Evolutionary conservation across 2,329 filamentous ascomycete species (phyloP), one percentile per base, ranked within the genome.

Genomic region (Colletotrichum sp.): DNA sequence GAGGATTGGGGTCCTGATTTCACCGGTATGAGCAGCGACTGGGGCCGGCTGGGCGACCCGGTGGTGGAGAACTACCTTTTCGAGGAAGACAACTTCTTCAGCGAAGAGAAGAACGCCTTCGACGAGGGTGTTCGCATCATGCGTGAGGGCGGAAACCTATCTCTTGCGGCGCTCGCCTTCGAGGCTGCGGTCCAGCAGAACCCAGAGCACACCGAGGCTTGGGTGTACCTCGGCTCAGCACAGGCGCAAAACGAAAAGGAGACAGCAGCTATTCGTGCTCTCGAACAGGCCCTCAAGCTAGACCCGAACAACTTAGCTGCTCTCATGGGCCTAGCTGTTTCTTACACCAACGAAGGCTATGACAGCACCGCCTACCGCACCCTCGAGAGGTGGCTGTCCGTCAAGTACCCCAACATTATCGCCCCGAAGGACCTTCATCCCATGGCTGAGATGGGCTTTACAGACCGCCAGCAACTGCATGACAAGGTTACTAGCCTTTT

Each of bases 211-310:
- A 92, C 96, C 48, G 94, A 98, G 70, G 97, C 97, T 4, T 99
- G 97, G 97, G 95, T 96, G 12, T 94, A 96, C 80, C 91, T 99
- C 36, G 97, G 97, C 69, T 93, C 94, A 70, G 95, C 96, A 21
- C 97, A 99, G 86, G 97, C 97, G 24, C 97, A 99, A 84, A 99
- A 99, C 84, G 97, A 99, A 85, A 99, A 99, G 87, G 97, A 99
- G 84, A 94, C 95, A 10, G 96, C 97, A 0, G 97, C 97, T 4
- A 98, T 99, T 78, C 93, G 97, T 38, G 97, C 97, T 5, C 89
- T 98, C 76, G 96, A 98, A 84, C 94, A 97, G 83, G 96, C 96
- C 1, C 87, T 98, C 78, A 96, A 96, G 84, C 89, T 97, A 32
- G 96, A 98, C 80, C 93, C 96, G 1, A 93, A 92, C 80, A 98